phyloP scores from a whole-genome alignment of 2,329 filamentous ascomycete species.

The Sporothrix brunneoviolacea region DNA sequence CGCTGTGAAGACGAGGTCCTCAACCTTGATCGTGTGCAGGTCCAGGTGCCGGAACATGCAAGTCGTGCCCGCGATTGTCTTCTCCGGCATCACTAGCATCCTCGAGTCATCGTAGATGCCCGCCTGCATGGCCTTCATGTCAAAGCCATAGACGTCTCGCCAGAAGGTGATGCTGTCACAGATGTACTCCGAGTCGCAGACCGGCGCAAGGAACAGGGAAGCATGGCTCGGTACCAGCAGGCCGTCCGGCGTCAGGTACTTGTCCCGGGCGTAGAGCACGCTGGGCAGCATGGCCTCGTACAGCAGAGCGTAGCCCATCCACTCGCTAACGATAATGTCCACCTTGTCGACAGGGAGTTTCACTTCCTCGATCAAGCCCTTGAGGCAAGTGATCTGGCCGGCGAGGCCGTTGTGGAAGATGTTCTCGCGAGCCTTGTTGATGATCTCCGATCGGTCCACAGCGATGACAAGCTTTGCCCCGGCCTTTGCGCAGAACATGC shows the following conservation, averaged over 20 bases:
- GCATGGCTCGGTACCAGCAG: constrained; percentile 83
- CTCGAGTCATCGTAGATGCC: constrained; percentile 77
- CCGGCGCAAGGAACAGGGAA: constrained; percentile 74
- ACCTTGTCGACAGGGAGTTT: constrained; percentile 69
- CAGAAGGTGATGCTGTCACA: constrained; percentile 76
- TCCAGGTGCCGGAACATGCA: constrained; percentile 68
- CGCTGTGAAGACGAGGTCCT: constrained; percentile 70
- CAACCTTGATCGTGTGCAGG: constrained; percentile 62
- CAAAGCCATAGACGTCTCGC: constrained; percentile 89
- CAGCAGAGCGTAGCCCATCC: constrained; percentile 93
- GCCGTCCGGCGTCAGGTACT: constrained; percentile 72
- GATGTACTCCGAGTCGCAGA: constrained; percentile 71
- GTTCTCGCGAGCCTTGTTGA: constrained; percentile 78
- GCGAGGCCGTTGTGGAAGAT: constrained; percentile 73
- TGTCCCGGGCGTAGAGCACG: constrained; percentile 80
- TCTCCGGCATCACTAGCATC: constrained; percentile 61
- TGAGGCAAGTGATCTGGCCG: constrained; percentile 68
- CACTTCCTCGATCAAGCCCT: constrained; percentile 85
- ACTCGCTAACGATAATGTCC: constrained; percentile 93
- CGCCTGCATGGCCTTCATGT: constrained; percentile 84
- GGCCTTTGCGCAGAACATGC: constrained; percentile 89
- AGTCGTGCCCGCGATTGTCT: constrained; percentile 52
- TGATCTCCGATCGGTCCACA: constrained; percentile 88
- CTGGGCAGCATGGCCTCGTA: constrained; percentile 97
- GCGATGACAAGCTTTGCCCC: constrained; percentile 82